Evolutionary conservation across 495 filamentous ascomycete species (phyloP), one percentile per base, ranked within the genome.

Genomic region (Chaetomium fimeti): DNA sequence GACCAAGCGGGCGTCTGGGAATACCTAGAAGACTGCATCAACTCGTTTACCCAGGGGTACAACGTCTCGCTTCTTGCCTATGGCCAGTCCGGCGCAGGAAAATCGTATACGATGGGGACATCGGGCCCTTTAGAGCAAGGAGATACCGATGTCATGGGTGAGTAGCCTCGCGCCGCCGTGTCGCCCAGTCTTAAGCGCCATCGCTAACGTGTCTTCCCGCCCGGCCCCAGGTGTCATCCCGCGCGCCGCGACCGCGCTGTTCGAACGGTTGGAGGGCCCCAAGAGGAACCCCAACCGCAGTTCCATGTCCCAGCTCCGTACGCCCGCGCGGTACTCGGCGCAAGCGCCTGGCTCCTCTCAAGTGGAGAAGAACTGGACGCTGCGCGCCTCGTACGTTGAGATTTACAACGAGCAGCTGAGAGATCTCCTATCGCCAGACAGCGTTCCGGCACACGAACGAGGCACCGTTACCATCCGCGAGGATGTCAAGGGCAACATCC

Each of bases 61-160:
- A 99, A 99, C 88, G 94, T 99, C 68, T 99, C 94, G 15, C 86
- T 99, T 54, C 83, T 99, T 66, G 94, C 94, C 47, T 99, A 99
- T 70, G 94, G 94, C 68, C 94, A 99, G 80, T 99, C 94, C n/a
- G 94, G 94, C 43, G 92, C 94, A n/a, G 94, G 94, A 70, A 99
- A 99, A 78, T 99, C 94, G 1, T 98, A 97, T 74, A 99, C 94
- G 0, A 99, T 99, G 94, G 94, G 94, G 47, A 99, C 94, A 2
- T 90, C 94, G 3, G 91, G 93, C 3, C 93, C 95, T 9, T 77
- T 73, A 22, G 93, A 97, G 71, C 91, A 97, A 71, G 82, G 79
- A n/a, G 81, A 93, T 69, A 59, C 82, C 52, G 83, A 88, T 15
- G 77, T 85, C 0, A 96, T 92, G 91, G 93, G 92, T 96, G 81